Percentiles rank a stretch among this genome's conserved stretches.
phyloP scores from a whole-genome alignment of 495 filamentous ascomycete species.

The Xylaria intraflava region DNA sequence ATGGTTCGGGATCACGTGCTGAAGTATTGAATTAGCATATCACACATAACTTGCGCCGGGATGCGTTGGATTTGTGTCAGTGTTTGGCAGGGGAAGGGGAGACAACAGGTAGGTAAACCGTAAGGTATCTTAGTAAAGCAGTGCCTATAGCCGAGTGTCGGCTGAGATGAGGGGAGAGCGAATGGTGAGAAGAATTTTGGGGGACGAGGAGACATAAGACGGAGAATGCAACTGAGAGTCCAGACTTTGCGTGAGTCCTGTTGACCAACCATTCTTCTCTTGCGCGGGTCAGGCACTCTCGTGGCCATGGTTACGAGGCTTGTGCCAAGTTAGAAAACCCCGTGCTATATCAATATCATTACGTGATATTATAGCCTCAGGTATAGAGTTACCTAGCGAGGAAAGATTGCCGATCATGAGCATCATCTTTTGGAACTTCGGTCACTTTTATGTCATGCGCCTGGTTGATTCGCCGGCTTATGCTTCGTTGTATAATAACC shows the following conservation, averaged over 20 bases:
- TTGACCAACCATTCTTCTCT: too few relatives aligned
- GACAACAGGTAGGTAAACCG: background rate
- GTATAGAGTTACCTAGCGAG: conserved; percentile 1
- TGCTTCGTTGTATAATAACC: background rate
- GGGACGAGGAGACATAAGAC: too few relatives aligned
- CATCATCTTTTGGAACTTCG: conserved; percentile 1
- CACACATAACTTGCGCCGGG: background rate
- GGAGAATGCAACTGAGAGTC: too few relatives aligned
- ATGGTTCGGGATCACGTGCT: background rate
- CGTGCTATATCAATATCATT: background rate
- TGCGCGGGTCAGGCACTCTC: background rate
- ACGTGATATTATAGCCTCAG: background rate
- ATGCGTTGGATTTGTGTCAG: background rate
- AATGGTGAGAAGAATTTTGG: too few relatives aligned
- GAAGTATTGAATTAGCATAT: background rate
- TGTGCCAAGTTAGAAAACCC: too few relatives aligned
- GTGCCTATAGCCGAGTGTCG: background rate
- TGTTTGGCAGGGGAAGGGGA: background rate
- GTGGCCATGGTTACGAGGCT: background rate
- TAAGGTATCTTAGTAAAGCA: background rate
- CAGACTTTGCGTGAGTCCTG: too few relatives aligned
- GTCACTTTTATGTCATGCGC: background rate
- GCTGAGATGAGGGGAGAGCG: background rate
- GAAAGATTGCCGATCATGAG: conserved; percentile 3
- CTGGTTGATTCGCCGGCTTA: background rate